A percentile compares a stretch with the other conserved stretches of the same genome.
These are phyloP conservation scores for Pseudotsuga menziesii DNA, from an alignment of 75 land plant genomes.

Conservation along the genomic window DNA sequence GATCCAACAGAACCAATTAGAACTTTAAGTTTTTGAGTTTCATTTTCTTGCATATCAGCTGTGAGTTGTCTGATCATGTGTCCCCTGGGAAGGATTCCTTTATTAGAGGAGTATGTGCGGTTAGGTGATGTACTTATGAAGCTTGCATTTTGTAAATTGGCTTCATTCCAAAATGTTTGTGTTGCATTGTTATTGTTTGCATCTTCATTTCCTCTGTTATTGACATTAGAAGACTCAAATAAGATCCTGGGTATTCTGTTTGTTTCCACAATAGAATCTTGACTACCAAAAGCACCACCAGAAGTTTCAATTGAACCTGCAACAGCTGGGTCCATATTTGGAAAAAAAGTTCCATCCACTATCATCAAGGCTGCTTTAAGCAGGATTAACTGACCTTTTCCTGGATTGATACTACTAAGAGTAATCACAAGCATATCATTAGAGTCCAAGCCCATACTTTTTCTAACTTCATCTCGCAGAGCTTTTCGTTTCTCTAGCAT, in stretches of 20 bases:
- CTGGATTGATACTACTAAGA: conserved; percentile 94
- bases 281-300: background rate
- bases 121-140: background rate
- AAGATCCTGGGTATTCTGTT: conserved; percentile 22
- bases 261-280: conserved; percentile 6
- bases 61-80: conserved; percentile 10
- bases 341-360: conserved; percentile 25
- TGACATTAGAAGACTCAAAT: conserved; percentile 13
- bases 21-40: conserved; percentile 42
- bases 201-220: background rate
- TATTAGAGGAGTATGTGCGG: background rate
- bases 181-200: background rate
- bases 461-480: conserved; percentile 60
- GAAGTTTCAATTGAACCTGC: background rate
- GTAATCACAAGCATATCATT: conserved; percentile 79
- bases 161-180: background rate
- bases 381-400: conserved; percentile 84
- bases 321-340: background rate
- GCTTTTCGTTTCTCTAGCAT: conserved; percentile 47
- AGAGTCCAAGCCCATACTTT: conserved; percentile 74
- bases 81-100: background rate
- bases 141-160: conserved; percentile 7
- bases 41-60: conserved; percentile 4
- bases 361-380: conserved; percentile 69
- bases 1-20: conserved; percentile 97